A percentile compares a stretch with the other conserved stretches of the same genome.
Evolutionary conservation across 169 alveolate genomes (phyloP).

Genomic region (Plasmodium relictum): DNA sequence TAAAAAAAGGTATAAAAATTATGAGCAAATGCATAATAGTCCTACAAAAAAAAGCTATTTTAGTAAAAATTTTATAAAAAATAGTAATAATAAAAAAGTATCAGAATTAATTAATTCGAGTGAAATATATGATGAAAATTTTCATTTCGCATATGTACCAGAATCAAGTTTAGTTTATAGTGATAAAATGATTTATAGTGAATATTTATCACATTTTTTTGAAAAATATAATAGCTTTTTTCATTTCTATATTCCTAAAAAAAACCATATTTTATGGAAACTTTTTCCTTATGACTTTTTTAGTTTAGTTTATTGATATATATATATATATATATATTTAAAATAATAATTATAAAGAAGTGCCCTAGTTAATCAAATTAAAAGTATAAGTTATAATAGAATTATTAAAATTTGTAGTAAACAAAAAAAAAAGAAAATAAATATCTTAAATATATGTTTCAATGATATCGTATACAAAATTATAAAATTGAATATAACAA

Average conservation of each 20-base stretch:
- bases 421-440: not conserved
- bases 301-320: constrained; percentile 65
- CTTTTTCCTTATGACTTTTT: constrained; percentile 76
- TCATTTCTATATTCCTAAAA: constrained; percentile 78
- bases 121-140: constrained; percentile 18
- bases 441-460: too few relatives aligned
- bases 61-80: not conserved
- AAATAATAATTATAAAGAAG: not conserved
- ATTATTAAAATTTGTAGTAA: not conserved
- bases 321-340: not conserved
- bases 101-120: not conserved
- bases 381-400: not conserved
- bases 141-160: constrained; percentile 76
- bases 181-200: constrained; percentile 61
- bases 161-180: constrained; percentile 75
- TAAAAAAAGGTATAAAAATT: constrained; percentile 7
- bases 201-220: constrained; percentile 69
- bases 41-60: not conserved
- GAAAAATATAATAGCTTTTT: constrained; percentile 65
- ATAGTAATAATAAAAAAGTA: not conserved
- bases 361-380: not conserved
- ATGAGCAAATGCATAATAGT: not conserved
- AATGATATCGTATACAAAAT: too few relatives aligned
- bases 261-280: constrained; percentile 76
- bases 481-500: too few relatives aligned